A percentile compares a stretch with the other conserved stretches of the same genome.
phyloP scores from a whole-genome alignment of 768 basidiomycete genomes.

The Kondoa malvinella region DNA sequence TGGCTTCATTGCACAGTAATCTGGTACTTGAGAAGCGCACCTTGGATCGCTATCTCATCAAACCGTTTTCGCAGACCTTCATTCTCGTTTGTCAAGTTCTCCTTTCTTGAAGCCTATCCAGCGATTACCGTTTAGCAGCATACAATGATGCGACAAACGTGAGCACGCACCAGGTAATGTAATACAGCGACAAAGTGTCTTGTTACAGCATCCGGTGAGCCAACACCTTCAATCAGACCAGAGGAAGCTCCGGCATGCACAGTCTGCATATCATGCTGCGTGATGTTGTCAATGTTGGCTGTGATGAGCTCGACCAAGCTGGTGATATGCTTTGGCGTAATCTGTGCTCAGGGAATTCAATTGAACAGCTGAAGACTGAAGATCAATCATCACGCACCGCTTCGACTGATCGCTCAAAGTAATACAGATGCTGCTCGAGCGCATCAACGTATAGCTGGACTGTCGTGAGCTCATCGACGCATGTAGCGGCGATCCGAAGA shows the following conservation, averaged over 20 bases:
- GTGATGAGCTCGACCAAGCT: conserved; percentile 90
- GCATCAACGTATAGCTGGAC: conserved; percentile 93
- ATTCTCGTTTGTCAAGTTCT: conserved; percentile 1
- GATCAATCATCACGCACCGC: conserved; percentile 44
- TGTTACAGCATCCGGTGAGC: conserved; percentile 81
- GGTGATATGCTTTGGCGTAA: conserved; percentile 91
- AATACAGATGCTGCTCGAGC: conserved; percentile 87
- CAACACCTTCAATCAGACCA: conserved; percentile 77
- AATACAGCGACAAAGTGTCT: conserved; percentile 88
- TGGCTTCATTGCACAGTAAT: not conserved
- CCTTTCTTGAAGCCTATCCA: not conserved
- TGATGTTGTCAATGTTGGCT: conserved; percentile 77
- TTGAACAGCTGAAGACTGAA: too few relatives aligned
- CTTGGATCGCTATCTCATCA: not conserved
- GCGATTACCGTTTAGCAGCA: not conserved
- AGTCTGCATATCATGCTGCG: conserved; percentile 71
- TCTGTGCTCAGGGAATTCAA: conserved; percentile 35
- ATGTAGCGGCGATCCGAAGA: conserved; percentile 83
- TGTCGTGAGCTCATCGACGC: conserved; percentile 90
- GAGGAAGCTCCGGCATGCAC: conserved; percentile 53
- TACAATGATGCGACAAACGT: not conserved
- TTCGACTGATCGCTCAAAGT: conserved; percentile 79
- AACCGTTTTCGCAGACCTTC: not conserved
- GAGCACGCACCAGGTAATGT: conserved; percentile 31
- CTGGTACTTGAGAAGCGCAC: not conserved